phyloP scores from a whole-genome alignment of 805 yeast genomes.

The Lipomyces kockii region DNA sequence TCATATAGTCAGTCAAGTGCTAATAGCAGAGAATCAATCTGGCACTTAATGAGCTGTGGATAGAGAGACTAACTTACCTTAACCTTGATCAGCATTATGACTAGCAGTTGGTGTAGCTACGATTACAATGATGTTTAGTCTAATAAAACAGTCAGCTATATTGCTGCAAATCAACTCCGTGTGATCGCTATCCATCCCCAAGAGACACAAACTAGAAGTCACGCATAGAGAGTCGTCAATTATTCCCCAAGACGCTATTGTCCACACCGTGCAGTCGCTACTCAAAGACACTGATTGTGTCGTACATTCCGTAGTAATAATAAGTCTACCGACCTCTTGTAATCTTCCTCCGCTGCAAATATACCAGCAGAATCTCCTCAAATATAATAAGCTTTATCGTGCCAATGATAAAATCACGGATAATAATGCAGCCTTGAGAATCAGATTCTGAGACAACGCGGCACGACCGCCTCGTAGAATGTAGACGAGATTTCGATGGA shows the following conservation, averaged over 20 bases:
- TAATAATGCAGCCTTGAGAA: not conserved
- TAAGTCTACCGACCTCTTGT: not conserved
- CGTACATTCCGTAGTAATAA: not conserved
- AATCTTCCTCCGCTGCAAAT: not conserved
- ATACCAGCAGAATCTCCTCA: not conserved
- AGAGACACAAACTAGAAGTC: not conserved
- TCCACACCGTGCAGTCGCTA: not conserved
- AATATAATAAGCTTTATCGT: not conserved
- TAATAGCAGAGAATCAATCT: not conserved
- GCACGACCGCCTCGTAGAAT: no score
- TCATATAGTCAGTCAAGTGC: not conserved
- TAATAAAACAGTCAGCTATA: not conserved
- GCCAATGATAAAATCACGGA: not conserved
- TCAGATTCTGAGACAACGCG: not conserved
- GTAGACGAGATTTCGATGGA: no score
- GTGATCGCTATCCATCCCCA: not conserved
- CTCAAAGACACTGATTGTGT: not conserved
- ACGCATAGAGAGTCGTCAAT: no score
- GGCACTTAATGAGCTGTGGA: not conserved
- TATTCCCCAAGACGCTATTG: not conserved
- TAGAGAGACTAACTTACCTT: conserved; percentile 48
- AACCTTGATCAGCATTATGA: conserved; percentile 65
- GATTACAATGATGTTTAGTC: not conserved
- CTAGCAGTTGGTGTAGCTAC: not conserved
- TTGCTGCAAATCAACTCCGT: not conserved